Percentiles rank a stretch among this genome's conserved stretches.
phyloP scores from a whole-genome alignment of 805 yeast genomes.

The Candida sithepensis region DNA sequence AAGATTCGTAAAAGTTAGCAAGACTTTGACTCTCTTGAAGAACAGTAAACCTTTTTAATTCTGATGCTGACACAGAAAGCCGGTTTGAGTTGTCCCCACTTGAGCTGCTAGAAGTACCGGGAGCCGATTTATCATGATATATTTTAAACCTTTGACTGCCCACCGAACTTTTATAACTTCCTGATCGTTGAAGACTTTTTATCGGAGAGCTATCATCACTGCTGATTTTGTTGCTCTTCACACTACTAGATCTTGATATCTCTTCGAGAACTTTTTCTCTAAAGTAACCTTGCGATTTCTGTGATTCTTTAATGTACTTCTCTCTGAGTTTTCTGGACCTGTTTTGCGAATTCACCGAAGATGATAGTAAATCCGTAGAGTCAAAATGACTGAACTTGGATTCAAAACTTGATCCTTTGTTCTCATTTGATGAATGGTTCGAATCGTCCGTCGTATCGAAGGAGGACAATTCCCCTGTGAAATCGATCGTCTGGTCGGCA shows the following conservation, averaged over 20 bases:
- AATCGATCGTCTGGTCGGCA: conserved; percentile 5
- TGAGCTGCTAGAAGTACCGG: neutral
- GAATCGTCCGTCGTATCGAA: neutral
- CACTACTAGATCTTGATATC: conserved; percentile 12
- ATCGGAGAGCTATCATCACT: conserved; percentile 4
- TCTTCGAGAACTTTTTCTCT: conserved; percentile 13
- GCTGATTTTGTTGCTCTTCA: conserved; percentile 7
- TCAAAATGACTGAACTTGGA: neutral
- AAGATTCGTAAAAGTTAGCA: conserved; percentile 6
- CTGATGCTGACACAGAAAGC: neutral
- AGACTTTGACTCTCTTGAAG: neutral
- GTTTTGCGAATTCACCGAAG: neutral
- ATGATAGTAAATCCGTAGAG: neutral
- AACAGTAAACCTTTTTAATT: neutral
- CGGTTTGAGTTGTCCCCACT: neutral
- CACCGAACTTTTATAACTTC: neutral
- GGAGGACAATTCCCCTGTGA: conserved; percentile 12
- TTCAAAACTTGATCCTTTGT: neutral
- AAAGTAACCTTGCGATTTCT: conserved; percentile 16
- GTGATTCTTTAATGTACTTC: conserved; percentile 13
- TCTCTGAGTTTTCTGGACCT: conserved; percentile 9
- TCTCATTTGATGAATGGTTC: neutral
- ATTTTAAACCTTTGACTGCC: neutral
- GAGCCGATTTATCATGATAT: neutral
- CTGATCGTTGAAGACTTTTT: conserved; percentile 2